Evolutionary conservation across 2,329 filamentous ascomycete species (phyloP).

Genomic region (Colletotrichum sidae): DNA sequence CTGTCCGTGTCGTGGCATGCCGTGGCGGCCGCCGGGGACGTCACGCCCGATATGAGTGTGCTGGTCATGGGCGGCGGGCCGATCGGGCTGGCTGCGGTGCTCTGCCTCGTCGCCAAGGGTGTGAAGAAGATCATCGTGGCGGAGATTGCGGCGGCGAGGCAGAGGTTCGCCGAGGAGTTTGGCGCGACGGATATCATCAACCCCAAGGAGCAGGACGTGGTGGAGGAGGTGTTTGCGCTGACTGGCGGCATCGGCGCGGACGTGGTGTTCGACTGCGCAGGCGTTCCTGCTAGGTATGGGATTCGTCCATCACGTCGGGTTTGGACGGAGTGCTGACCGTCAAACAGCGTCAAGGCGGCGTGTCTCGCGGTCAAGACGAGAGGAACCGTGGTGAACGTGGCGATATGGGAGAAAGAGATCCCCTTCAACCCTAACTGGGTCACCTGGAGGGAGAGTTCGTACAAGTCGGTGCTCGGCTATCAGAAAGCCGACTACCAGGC

Average conservation of each 20-base stretch:
- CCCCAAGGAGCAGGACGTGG: slow-evolving; percentile 37
- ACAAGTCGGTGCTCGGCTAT: slow-evolving; percentile 39
- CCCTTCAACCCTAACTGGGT: slow-evolving; percentile 39
- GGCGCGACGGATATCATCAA: slow-evolving; percentile 54
- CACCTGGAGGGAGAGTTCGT: slow-evolving; percentile 40
- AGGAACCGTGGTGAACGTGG: slow-evolving; percentile 42
- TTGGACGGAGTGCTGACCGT: not conserved
- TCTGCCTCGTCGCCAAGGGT: slow-evolving; percentile 65
- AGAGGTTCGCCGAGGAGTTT: slow-evolving; percentile 63
- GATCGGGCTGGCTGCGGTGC: slow-evolving; percentile 70
- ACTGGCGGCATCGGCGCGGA: slow-evolving; percentile 39
- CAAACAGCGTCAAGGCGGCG: slow-evolving; percentile 37
- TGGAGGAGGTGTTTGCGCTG: slow-evolving; percentile 32
- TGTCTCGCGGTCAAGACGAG: slow-evolving; percentile 40
- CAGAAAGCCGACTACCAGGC: slow-evolving; percentile 40
- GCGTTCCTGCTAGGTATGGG: slow-evolving; percentile 38
- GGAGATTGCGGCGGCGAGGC: slow-evolving; percentile 63
- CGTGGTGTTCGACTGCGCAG: slow-evolving; percentile 42
- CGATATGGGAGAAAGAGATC: slow-evolving; percentile 42
- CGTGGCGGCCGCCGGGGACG: slow-evolving; percentile 41
- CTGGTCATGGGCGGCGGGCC: slow-evolving; percentile 72
- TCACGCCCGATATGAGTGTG: slow-evolving; percentile 56
- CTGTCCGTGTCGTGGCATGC: slow-evolving; percentile 75
- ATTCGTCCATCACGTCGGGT: rapidly evolving
- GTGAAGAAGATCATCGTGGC: slow-evolving; percentile 67